Evolutionary conservation across 768 basidiomycete species (phyloP), one percentile per base, ranked within the genome.

Genomic region (Erythrobasidium yunnanense): DNA sequence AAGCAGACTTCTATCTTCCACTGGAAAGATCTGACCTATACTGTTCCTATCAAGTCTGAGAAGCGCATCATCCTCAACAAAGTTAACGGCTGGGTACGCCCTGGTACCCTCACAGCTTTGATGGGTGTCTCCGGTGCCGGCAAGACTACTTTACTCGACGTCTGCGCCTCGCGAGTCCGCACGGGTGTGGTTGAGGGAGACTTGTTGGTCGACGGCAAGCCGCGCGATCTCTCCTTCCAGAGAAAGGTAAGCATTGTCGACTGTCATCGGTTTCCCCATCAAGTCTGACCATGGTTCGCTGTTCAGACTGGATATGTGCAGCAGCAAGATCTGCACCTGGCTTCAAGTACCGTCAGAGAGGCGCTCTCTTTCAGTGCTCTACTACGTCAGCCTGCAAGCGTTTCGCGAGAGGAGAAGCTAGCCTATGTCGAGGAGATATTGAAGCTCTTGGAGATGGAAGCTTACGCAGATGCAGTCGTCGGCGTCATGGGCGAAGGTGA

Each of bases 71-170:
- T 73, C 6, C 68, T 71, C 50, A 17, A 67, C 46, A 47, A 68
- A 51, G 65, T 71, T 49, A 18, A 67, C 0, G 70, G 71, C 2
- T 77, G 30, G 75, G 77, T 77, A 68, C 70, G 30, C 35, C 71
- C 71, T 23, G 77, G 77, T 38, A 70, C 71, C 1, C 69, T 79
- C 2, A 78, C 77, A 4, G 79, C 79, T 0, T 73, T 80, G 1
- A 78, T 80, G 76, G 79, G 79, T 47, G 78, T 77, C 3, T 76
- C 75, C 4, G 79, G 79, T 55, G 78, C 79, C n/a, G 79, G 79
- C 29, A 56, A 56, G 68, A 77, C 66, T 5, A 15, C 34, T 17
- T 20, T 22, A 20, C 70, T 76, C 56, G 68, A 76, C 65, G 72
- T 71, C 4, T 68, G 74, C 29, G 73, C 75, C 20, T 69, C 72